Conservation (phyloP, 2,329 filamentous ascomycete genomes). For the Colletotrichum theobromicola region DNA sequence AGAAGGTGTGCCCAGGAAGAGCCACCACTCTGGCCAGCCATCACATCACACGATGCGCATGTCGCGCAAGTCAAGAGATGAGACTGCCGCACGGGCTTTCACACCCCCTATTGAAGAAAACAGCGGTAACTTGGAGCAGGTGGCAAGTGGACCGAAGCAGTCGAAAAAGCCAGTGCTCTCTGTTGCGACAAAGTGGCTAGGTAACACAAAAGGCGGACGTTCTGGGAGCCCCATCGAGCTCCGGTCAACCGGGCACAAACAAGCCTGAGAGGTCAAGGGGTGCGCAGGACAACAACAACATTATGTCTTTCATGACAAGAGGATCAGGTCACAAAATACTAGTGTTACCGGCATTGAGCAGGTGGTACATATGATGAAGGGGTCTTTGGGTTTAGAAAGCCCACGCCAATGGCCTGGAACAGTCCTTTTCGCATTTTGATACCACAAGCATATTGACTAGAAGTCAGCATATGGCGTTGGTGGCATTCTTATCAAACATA, state of each 20-base stretch:
- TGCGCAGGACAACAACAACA: not conserved
- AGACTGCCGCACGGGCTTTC: not conserved
- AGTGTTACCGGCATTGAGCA: not conserved
- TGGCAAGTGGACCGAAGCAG: not conserved
- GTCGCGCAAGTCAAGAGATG: constrained; percentile 14
- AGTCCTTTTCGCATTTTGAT: constrained; percentile 1
- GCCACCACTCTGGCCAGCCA: not conserved
- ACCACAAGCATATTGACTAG: not conserved
- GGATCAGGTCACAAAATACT: not conserved
- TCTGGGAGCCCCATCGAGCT: not conserved
- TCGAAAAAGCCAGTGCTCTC: constrained; percentile 2
- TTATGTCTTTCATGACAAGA: not conserved
- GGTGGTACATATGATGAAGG: not conserved
- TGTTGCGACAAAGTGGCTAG: constrained; percentile 11
- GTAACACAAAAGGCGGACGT: not conserved
- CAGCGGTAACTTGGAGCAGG: not conserved
- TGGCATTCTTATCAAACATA: not conserved
- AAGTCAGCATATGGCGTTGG: not conserved
- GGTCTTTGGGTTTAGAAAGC: not conserved
- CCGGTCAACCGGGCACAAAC: not conserved
- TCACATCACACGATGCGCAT: constrained; percentile 4
- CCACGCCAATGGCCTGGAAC: not conserved
- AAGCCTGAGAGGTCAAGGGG: not conserved
- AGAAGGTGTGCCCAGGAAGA: not conserved
- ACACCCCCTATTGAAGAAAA: constrained; percentile 2